A percentile compares a stretch with the other conserved stretches of the same genome.
Evolutionary conservation across 2,329 filamentous ascomycete species (phyloP).

Genomic region (Aspergillus terreus): DNA sequence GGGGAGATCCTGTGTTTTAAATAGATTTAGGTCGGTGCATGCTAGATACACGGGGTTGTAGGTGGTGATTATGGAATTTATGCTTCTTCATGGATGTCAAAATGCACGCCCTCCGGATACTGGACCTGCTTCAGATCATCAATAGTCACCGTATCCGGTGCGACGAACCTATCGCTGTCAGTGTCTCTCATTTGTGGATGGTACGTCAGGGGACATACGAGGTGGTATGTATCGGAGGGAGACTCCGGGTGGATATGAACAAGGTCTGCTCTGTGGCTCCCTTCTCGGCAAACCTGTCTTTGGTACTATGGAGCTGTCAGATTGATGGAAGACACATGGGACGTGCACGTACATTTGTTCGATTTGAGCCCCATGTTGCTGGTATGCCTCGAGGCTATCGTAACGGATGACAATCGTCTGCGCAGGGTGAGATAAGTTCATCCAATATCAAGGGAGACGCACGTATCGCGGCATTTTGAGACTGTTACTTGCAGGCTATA

Average conservation of each 20-base stretch:
- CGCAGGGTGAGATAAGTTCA: background rate
- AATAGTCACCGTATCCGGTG: constrained; percentile 6
- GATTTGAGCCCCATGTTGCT: constrained; percentile 10
- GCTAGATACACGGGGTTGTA: background rate
- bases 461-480: constrained; percentile 19
- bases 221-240: constrained; percentile 15
- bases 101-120: constrained; percentile 9
- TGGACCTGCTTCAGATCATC: constrained; percentile 10
- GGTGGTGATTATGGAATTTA: constrained; percentile 3
- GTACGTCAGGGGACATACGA: constrained; percentile 4
- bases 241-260: constrained; percentile 14
- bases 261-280: constrained; percentile 11
- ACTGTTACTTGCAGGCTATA: too few species aligned
- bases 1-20: constrained; percentile 38
- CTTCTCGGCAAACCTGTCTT: constrained; percentile 7
- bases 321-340: background rate
- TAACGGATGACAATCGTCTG: constrained; percentile 14
- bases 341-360: constrained; percentile 10
- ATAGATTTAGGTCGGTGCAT: constrained; percentile 15
- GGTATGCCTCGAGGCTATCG: constrained; percentile 11
- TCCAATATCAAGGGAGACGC: background rate
- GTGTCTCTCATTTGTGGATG: background rate
- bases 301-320: constrained; percentile 4
- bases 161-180: constrained; percentile 6
- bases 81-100: constrained; percentile 8